phyloP scores from a whole-genome alignment of 495 filamentous ascomycete genomes.

The Chaetomidium leptoderma region DNA sequence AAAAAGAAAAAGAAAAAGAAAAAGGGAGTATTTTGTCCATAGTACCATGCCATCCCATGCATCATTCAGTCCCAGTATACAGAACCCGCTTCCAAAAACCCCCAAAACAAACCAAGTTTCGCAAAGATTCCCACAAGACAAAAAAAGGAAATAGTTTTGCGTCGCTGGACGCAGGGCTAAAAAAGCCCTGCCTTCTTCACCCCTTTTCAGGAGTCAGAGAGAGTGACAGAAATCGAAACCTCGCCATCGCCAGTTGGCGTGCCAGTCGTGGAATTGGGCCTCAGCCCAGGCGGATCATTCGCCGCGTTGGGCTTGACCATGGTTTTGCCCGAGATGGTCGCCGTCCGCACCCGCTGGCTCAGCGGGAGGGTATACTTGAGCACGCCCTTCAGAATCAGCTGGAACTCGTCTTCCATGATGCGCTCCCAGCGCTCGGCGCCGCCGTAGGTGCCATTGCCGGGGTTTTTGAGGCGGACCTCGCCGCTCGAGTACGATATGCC shows the following conservation, averaged over 20 bases:
- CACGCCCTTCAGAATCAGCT: conserved; percentile 83
- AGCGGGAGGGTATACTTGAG: conserved; percentile 86
- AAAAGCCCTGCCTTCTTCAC: background rate
- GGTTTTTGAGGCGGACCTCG: conserved; percentile 72
- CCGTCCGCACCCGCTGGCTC: conserved; percentile 59
- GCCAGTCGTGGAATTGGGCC: background rate
- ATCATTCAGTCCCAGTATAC: conserved; percentile 8
- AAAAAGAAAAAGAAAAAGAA: background rate
- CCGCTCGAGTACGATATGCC: conserved; percentile 64
- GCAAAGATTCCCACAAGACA: background rate
- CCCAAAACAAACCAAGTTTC: background rate
- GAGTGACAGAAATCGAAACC: conserved; percentile 7
- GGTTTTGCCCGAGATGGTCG: conserved; percentile 48
- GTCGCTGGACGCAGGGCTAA: conserved; percentile 7
- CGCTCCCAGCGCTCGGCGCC: conserved; percentile 89
- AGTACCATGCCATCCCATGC: conserved; percentile 1
- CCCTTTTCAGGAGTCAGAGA: too few species aligned
- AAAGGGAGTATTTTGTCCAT: background rate
- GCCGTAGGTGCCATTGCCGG: conserved; percentile 84
- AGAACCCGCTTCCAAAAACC: conserved; percentile 9
- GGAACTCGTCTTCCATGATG: conserved; percentile 85
- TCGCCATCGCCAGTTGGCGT: background rate
- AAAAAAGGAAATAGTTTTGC: background rate
- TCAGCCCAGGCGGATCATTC: conserved; percentile 33
- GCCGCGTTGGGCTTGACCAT: conserved; percentile 49